A percentile compares a stretch with the other conserved stretches of the same genome.
Evolutionary conservation across 78 protist species (phyloP).

Genomic region (Dictyostelium capitatum): DNA sequence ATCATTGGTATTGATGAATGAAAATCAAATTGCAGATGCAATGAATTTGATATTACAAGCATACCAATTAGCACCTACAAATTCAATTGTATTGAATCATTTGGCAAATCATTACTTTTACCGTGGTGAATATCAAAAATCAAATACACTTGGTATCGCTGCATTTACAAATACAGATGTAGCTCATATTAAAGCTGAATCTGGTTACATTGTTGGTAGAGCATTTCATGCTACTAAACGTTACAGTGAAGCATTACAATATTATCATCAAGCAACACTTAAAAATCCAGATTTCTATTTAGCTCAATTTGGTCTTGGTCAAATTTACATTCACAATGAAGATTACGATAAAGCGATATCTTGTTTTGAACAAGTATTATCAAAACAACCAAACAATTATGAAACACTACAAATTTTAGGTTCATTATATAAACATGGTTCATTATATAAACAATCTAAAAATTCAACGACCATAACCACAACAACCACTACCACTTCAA

Average conservation of each 20-base stretch:
- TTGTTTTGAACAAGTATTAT: slow-evolving; percentile 68
- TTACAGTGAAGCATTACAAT: slow-evolving; percentile 64
- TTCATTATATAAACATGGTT: slow-evolving; percentile 30
- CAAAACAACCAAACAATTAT: slow-evolving; percentile 64
- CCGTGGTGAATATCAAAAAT: slow-evolving; percentile 41
- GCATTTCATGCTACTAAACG: slow-evolving; percentile 45
- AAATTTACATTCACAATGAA: slow-evolving; percentile 54
- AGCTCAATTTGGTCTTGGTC: slow-evolving; percentile 87
- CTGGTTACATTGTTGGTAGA: slow-evolving; percentile 41
- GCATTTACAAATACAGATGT: slow-evolving; percentile 32
- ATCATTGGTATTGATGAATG: slow-evolving; percentile 41
- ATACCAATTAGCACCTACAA: slow-evolving; percentile 45
- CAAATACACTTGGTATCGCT: slow-evolving; percentile 24
- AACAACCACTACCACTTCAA: neutral
- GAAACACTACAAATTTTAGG: slow-evolving; percentile 83
- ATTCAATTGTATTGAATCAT: slow-evolving; percentile 77
- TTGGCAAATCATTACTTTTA: slow-evolving; percentile 85
- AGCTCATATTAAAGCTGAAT: slow-evolving; percentile 51
- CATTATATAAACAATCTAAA: neutral
- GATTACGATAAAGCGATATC: slow-evolving; percentile 74
- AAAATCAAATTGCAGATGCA: neutral
- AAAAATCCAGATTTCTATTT: slow-evolving; percentile 27
- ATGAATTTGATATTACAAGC: slow-evolving; percentile 47
- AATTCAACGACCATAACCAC: neutral
- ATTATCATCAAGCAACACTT: slow-evolving; percentile 51